Conservation (phyloP, 768 basidiomycete species). For the Rhizopogon sp. region DNA sequence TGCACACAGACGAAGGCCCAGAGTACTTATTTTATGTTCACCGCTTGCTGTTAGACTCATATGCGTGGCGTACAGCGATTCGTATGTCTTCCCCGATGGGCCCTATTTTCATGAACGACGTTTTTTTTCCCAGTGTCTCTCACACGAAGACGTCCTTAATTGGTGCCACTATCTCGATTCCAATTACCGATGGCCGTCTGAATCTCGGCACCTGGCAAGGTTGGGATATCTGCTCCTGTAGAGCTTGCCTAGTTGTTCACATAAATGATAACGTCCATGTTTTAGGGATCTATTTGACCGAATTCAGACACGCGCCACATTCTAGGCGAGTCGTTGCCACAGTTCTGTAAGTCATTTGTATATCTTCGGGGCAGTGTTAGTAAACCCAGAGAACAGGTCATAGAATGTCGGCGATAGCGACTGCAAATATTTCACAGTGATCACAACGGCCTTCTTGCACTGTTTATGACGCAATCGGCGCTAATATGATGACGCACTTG, state of each 20-base stretch:
- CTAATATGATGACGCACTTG: too few species aligned
- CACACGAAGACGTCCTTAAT: slow-evolving; percentile 88
- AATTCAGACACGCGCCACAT: slow-evolving; percentile 71
- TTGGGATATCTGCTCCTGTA: slow-evolving; percentile 18
- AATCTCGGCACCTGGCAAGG: slow-evolving; percentile 95
- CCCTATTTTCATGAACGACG: slow-evolving; percentile 5
- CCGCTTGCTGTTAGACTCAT: slow-evolving; percentile 4
- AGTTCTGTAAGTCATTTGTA: slow-evolving; percentile 49
- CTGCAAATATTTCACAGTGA: background rate
- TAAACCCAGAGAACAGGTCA: background rate
- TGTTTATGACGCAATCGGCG: background rate
- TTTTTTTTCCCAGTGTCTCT: slow-evolving; percentile 52
- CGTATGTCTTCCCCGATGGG: slow-evolving; percentile 39
- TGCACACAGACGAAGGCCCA: slow-evolving; percentile 87
- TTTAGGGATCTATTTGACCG: slow-evolving; percentile 79
- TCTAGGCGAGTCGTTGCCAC: slow-evolving; percentile 74
- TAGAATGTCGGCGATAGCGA: background rate
- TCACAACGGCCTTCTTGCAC: background rate
- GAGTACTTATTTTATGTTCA: slow-evolving; percentile 51
- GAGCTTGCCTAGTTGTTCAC: background rate
- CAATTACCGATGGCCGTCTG: slow-evolving; percentile 73
- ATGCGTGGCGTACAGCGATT: slow-evolving; percentile 48
- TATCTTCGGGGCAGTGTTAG: background rate
- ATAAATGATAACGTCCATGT: too few species aligned
- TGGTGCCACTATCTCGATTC: slow-evolving; percentile 77